Conservation (phyloP, 257 asterid species). For the Capsicum chinense region DNA sequence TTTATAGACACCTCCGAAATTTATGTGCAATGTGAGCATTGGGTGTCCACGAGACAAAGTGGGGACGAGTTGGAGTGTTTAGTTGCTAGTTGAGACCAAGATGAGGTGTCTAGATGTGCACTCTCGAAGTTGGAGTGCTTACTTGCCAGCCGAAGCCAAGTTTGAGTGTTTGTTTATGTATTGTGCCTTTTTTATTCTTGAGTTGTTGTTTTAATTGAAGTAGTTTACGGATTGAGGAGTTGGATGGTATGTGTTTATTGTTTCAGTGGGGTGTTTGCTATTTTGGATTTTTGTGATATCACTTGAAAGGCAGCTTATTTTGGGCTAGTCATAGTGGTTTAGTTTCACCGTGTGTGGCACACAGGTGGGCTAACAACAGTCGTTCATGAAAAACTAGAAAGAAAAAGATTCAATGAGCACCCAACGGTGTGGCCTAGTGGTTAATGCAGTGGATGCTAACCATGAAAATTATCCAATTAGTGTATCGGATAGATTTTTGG, state of each 20-base stretch:
- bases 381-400: background rate
- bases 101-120: no score
- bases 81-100: no score
- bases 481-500: background rate
- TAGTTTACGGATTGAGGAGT: background rate
- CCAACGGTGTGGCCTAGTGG: background rate
- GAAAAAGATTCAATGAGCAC: background rate
- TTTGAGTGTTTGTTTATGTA: no score
- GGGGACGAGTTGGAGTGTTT: no score
- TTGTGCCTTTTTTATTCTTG: no score
- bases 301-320: background rate
- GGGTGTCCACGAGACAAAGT: no score
- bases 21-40: no score
- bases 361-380: background rate
- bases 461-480: no score
- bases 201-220: no score
- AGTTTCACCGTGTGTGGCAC: background rate
- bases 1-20: no score
- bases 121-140: no score
- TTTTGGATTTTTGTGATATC: background rate
- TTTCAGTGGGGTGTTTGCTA: background rate
- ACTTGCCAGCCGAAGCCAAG: no score
- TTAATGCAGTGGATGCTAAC: background rate
- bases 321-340: background rate
- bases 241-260: background rate